These are phyloP conservation scores for Coprinopsis cinerea DNA, from an alignment of 768 basidiomycete genomes.

Conservation along the genomic window DNA sequence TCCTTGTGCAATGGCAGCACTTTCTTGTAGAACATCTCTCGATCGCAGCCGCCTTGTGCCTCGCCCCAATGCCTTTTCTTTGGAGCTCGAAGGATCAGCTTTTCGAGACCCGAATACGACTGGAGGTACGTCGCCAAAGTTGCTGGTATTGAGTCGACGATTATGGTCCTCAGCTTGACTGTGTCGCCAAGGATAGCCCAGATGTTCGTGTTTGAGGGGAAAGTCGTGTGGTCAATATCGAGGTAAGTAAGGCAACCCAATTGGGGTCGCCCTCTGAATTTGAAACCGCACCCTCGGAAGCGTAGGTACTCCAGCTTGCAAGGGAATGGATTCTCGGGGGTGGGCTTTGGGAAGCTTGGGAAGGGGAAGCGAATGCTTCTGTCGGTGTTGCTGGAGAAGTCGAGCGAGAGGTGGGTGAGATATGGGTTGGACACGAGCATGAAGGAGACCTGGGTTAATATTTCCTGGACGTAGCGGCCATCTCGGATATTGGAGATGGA, in stretches of 20 bases:
- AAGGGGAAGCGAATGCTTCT: background rate
- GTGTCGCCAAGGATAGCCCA: background rate
- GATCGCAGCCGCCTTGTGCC: background rate
- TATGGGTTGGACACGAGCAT: background rate
- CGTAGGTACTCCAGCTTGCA: background rate
- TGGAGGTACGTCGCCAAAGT: background rate
- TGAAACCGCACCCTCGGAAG: background rate
- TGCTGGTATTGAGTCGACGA: background rate
- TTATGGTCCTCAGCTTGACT: conserved; percentile 1
- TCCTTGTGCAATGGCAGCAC: conserved; percentile 1
- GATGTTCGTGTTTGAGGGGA: background rate
- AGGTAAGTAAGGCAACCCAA: background rate
- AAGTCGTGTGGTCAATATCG: background rate
- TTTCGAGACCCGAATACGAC: conserved; percentile 4
- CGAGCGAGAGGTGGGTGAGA: background rate
- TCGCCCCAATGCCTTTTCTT: background rate
- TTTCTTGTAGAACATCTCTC: background rate
- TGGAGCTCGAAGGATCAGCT: background rate
- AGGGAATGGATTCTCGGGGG: background rate
- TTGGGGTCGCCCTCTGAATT: conserved; percentile 2
- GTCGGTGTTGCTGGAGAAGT: background rate
- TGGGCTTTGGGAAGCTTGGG: background rate
- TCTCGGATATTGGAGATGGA: background rate
- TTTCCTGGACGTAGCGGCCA: background rate
- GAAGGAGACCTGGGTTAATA: background rate